Base-by-base conservation (phyloP, 805 yeast species). In the Saturnispora galanensis region DNA sequence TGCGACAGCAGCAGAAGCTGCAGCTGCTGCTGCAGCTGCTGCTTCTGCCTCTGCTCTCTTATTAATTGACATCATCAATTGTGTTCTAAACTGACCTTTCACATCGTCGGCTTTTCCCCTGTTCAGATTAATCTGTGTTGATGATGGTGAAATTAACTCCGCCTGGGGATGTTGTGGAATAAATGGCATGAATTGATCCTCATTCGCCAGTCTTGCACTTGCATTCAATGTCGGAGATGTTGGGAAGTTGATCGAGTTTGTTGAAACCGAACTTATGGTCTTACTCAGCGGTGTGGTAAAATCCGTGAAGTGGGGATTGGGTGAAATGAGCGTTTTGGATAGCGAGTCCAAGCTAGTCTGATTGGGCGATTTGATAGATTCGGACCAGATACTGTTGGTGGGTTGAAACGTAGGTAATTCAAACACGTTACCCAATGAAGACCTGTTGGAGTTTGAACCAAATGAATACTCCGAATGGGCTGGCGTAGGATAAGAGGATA, bases 351-450 rank as follows among this genome's bases (percentile, higher is more conserved):
- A 33, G 31, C 31, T 36, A 1, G 31, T 12, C 26, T 38, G 30
- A 8, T 21, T 21, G 26, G 15, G 12, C 6, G 34, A 11, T 39
- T 30, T 31, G 15, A 31, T 35, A 16, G 31, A 29, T 15, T 13
- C 37, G 9, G 35, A 15, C 31, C 41, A 31, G 21, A 35, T 41
- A 12, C 31, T 29, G 13, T 31, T 30, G 29, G 31, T 39, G 29
- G 36, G 15, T 35, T 31, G 32, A 30, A 35, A 18, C 11, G 38
- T 32, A 17, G 31, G 35, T 16, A 36, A 34, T 3, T 44, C 50
- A 35, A 38, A 38, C n/a, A 47, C 32, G 32, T 45, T 46, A n/a
- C 41, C 48, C 6, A 50, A n/a, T 4, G 51, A 46, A 17, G 47
- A 48, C 9, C 53, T 44, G 12, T 45, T 49, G 4, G 46, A 43